These are phyloP conservation scores for Pseudozyma tsukubaensis DNA, from an alignment of 1,284 basidiomycete species.

Conservation along the genomic window DNA sequence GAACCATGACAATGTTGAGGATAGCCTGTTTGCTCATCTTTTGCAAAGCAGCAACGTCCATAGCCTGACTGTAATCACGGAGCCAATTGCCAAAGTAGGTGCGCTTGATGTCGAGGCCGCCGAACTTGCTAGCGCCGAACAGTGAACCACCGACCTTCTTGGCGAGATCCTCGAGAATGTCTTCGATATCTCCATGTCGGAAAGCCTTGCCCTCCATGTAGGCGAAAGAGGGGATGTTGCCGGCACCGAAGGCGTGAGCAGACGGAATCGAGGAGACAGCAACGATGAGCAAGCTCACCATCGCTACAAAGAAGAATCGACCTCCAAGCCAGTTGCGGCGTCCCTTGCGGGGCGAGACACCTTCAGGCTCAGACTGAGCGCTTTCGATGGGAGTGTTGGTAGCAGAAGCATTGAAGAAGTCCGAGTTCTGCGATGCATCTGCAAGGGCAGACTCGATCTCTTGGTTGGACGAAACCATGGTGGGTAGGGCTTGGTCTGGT, in stretches of 20 bases:
- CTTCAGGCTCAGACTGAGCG: background rate
- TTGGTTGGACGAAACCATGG: constrained; percentile 17
- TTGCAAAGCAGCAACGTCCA: constrained; percentile 75
- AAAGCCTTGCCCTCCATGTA: constrained; percentile 62
- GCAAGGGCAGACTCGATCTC: constrained; percentile 46
- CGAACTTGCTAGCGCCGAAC: constrained; percentile 59
- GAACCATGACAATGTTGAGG: constrained; percentile 82
- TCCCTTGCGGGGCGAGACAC: constrained; percentile 1
- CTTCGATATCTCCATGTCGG: constrained; percentile 62
- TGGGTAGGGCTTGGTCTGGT: constrained; percentile 3
- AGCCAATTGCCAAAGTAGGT: constrained; percentile 67
- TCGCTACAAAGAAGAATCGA: constrained; percentile 41
- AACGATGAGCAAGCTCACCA: constrained; percentile 40
- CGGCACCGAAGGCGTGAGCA: constrained; percentile 60
- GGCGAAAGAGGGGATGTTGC: constrained; percentile 60
- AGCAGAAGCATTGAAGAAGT: constrained; percentile 5
- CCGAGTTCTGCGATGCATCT: constrained; percentile 32
- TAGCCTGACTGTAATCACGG: constrained; percentile 63
- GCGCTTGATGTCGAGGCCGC: constrained; percentile 65
- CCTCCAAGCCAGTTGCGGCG: constrained; percentile 37
- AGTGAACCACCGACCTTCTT: constrained; percentile 58
- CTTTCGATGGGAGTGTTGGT: constrained; percentile 3
- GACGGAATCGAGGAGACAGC: constrained; percentile 40
- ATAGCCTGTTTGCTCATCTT: constrained; percentile 76
- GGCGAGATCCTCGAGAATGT: constrained; percentile 56